Evolutionary conservation across 345 rosid species (phyloP).

Genomic region (Hypericum perforatum): DNA sequence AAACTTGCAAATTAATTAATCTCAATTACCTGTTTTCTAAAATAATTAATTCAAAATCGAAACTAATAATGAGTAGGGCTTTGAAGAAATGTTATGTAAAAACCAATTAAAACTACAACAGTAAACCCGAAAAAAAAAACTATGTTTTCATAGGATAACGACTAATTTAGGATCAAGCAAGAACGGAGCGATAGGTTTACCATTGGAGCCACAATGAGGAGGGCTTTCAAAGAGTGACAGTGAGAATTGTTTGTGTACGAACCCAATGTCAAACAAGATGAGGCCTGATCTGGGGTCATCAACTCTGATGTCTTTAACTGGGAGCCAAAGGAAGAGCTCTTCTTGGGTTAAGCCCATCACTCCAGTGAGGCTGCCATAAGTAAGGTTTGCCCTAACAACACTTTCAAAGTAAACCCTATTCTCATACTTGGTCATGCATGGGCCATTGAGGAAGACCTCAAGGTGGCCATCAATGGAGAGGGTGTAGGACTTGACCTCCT

Average conservation of each 20-base stretch:
- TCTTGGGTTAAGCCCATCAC: conserved; percentile 67
- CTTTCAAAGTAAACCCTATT: conserved; percentile 54
- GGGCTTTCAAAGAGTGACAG: conserved; percentile 82
- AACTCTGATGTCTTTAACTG: conserved; percentile 70
- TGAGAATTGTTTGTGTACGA: conserved; percentile 73
- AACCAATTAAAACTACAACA: neutral
- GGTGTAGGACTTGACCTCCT: conserved; percentile 58
- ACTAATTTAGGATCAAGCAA: neutral
- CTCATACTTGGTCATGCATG: conserved; percentile 66
- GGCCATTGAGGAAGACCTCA: conserved; percentile 64
- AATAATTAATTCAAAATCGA: too few species aligned
- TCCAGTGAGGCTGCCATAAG: conserved; percentile 59
- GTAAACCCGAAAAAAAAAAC: neutral
- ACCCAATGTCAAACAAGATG: conserved; percentile 79
- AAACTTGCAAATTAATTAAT: too few species aligned
- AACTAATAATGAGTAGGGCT: too few species aligned
- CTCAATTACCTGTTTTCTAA: too few species aligned
- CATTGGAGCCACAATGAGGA: conserved; percentile 61
- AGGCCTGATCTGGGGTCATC: conserved; percentile 72
- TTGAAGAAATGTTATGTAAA: too few species aligned
- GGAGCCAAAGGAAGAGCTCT: conserved; percentile 86
- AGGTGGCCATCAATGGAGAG: conserved; percentile 52
- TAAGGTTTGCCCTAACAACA: conserved; percentile 71
- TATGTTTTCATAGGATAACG: neutral
- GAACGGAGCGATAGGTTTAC: conserved; percentile 11